Evolutionary conservation across 208 protist genomes (phyloP).

Genomic region (Trypanosoma grayi): DNA sequence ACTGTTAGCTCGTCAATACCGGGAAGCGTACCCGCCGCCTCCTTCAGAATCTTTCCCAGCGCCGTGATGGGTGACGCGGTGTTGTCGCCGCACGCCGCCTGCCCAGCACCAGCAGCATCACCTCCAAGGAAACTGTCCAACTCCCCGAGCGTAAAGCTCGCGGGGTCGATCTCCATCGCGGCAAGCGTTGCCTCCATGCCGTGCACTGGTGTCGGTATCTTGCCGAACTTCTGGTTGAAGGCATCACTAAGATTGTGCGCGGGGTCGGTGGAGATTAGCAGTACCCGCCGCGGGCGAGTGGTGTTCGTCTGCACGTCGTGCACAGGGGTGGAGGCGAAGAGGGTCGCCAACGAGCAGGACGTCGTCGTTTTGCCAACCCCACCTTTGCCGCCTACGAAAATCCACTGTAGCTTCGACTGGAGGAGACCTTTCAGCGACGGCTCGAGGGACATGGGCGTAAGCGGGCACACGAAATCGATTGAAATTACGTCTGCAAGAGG

Average conservation of each 20-base stretch:
- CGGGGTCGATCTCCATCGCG: constrained; percentile 95
- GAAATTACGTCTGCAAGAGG: background rate
- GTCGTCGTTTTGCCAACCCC: constrained; percentile 98
- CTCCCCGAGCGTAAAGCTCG: constrained; percentile 31
- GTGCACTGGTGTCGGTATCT: constrained; percentile 83
- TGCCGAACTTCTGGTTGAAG: constrained; percentile 95
- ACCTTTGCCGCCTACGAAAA: constrained; percentile 97
- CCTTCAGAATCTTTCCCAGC: constrained; percentile 46
- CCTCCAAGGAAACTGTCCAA: too few species aligned
- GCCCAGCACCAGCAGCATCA: constrained; percentile 14
- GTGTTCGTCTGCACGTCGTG: constrained; percentile 13
- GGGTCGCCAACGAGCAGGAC: constrained; percentile 90
- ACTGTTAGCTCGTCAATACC: constrained; percentile 98
- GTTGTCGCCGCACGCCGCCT: background rate
- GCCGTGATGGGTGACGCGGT: constrained; percentile 29
- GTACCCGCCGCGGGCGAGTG: constrained; percentile 65
- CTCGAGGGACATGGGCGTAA: constrained; percentile 29
- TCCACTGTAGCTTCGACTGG: constrained; percentile 57
- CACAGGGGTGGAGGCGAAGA: constrained; percentile 83
- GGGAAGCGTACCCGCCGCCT: constrained; percentile 77
- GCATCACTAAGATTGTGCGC: constrained; percentile 99
- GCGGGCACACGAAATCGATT: constrained; percentile 6
- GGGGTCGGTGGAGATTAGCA: constrained; percentile 99
- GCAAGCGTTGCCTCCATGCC: constrained; percentile 86
- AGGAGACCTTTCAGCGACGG: constrained; percentile 45